phyloP scores from a whole-genome alignment of 164 flowering plant species.

The Hamamelis virginiana region DNA sequence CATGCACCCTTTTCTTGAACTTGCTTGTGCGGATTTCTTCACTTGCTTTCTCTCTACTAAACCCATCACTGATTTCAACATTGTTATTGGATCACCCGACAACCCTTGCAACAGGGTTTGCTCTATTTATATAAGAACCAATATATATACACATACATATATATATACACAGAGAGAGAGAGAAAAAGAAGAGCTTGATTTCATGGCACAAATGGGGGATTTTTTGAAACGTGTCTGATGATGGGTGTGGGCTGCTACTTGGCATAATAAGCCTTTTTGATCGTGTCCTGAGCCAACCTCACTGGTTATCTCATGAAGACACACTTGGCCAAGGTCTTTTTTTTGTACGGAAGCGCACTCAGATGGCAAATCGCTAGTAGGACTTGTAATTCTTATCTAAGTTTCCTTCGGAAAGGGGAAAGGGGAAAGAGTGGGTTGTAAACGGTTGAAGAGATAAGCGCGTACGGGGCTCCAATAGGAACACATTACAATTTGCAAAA shows the following conservation, averaged over 20 bases:
- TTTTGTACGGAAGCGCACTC: constrained; percentile 14
- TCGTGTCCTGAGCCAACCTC: constrained; percentile 24
- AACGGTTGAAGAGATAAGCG: too few species aligned
- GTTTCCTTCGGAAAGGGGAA: too few species aligned
- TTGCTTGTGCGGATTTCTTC: constrained; percentile 29
- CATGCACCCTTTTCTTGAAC: constrained; percentile 75
- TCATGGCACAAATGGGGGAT: neutral
- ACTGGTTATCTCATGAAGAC: neutral
- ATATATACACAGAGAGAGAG: too few species aligned
- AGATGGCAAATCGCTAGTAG: constrained; percentile 15
- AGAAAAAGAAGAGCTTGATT: neutral
- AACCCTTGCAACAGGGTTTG: too few species aligned
- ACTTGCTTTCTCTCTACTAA: constrained; percentile 17
- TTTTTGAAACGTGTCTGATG: constrained; percentile 28
- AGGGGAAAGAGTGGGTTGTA: too few species aligned
- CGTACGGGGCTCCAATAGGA: too few species aligned
- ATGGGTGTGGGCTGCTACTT: constrained; percentile 16
- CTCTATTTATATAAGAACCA: too few species aligned
- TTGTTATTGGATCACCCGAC: too few species aligned
- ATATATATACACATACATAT: too few species aligned
- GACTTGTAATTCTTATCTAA: too few species aligned
- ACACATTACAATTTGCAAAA: too few species aligned
- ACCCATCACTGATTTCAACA: constrained; percentile 21
- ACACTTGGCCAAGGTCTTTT: constrained; percentile 25
- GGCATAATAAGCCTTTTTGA: constrained; percentile 21